Conservation (phyloP, 169 alveolate genomes). For the Plasmodium berghei region DNA sequence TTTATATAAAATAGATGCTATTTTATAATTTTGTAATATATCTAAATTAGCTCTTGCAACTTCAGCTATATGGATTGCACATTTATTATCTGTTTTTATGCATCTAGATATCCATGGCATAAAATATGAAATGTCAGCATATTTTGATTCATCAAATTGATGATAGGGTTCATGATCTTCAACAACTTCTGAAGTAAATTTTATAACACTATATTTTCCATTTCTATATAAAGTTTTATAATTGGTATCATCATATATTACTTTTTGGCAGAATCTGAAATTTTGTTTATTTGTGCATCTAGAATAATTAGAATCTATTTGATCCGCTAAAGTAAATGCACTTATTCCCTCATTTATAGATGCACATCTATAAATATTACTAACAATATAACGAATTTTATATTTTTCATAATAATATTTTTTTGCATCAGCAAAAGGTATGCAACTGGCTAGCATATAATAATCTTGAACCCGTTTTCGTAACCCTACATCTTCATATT, state of each 20-base stretch:
- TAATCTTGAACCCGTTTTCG: constrained; percentile 62
- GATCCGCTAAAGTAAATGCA: constrained; percentile 28
- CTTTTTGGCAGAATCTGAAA: constrained; percentile 40
- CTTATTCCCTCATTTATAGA: not conserved
- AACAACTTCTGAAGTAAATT: constrained; percentile 18
- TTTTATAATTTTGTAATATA: constrained; percentile 15
- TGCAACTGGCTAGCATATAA: constrained; percentile 41
- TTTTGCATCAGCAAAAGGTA: constrained; percentile 65
- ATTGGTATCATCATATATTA: constrained; percentile 33
- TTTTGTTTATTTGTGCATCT: constrained; percentile 36
- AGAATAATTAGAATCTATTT: constrained; percentile 50
- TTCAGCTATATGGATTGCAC: constrained; percentile 28
- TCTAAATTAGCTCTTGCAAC: constrained; percentile 50
- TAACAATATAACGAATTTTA: constrained; percentile 38
- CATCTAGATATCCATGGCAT: constrained; percentile 55
- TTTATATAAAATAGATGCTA: constrained; percentile 15
- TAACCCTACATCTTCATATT: constrained; percentile 46
- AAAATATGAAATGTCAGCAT: constrained; percentile 19
- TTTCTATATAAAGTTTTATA: constrained; percentile 52
- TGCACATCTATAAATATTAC: constrained; percentile 52
- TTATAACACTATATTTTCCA: constrained; percentile 51
- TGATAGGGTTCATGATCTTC: constrained; percentile 46
- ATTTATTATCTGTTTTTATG: constrained; percentile 18
- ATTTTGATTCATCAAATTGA: constrained; percentile 27
- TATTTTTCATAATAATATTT: constrained; percentile 45